Percentiles rank a stretch among this genome's conserved stretches.
Evolutionary conservation across 2,329 filamentous ascomycete species (phyloP).

Genomic region (Cladophialophora bantiana): DNA sequence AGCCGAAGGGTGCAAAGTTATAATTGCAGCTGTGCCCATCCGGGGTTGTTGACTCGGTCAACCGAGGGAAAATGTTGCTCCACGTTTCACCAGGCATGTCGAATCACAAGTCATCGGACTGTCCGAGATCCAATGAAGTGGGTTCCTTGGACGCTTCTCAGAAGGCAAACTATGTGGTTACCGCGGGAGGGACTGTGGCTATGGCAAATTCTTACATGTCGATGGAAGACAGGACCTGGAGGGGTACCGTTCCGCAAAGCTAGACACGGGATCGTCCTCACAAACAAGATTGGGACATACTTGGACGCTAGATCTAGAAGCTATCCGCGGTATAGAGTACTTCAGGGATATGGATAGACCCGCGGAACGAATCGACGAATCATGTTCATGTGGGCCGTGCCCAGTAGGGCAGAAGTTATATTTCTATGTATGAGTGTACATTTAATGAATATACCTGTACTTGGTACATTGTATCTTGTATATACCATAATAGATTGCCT

Average conservation of each 20-base stretch:
- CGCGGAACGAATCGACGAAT: not conserved
- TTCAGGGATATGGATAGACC: not conserved
- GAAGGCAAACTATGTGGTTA: not conserved
- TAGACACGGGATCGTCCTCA: not conserved
- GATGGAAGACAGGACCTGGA: too few species aligned
- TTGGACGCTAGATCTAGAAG: not conserved
- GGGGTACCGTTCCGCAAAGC: too few species aligned
- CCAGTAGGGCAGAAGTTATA: not conserved
- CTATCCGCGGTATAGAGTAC: not conserved
- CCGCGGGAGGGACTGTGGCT: not conserved
- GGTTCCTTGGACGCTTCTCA: not conserved
- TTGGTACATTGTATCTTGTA: too few species aligned
- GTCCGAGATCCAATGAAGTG: not conserved
- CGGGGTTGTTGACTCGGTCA: not conserved
- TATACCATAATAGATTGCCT: too few species aligned
- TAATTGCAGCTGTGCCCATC: conserved; percentile 11
- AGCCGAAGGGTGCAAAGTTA: conserved; percentile 38
- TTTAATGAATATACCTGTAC: too few species aligned
- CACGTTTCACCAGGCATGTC: not conserved
- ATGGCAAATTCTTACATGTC: too few species aligned
- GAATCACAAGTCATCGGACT: not conserved
- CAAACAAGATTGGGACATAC: not conserved
- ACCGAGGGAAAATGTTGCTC: not conserved
- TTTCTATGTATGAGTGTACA: too few species aligned
- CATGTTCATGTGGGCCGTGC: not conserved